phyloP scores from a whole-genome alignment of 139 green algal species.

The Chlorella sp. region DNA sequence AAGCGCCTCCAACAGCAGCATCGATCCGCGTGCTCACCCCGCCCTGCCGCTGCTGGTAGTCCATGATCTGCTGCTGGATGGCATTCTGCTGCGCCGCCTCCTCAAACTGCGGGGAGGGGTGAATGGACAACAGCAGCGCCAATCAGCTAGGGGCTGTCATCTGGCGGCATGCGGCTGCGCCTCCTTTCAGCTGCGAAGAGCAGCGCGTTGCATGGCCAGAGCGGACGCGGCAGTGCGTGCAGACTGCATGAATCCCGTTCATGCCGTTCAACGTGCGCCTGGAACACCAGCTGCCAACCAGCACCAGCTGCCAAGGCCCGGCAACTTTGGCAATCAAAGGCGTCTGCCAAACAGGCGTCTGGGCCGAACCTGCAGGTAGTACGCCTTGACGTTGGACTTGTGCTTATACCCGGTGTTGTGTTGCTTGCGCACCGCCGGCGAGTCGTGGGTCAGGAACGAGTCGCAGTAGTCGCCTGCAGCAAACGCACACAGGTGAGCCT shows the following conservation, averaged over 20 bases:
- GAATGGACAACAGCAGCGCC: too few relatives aligned
- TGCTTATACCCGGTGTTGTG: conserved; percentile 97
- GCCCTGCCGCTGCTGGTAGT: conserved; percentile 36
- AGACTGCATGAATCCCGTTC: neutral
- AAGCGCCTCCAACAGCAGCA: too few relatives aligned
- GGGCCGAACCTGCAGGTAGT: conserved; percentile 90
- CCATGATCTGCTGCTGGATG: conserved; percentile 48
- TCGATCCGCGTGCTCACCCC: neutral
- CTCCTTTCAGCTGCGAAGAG: too few relatives aligned
- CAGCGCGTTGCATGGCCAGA: too few relatives aligned
- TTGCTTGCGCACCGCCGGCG: conserved; percentile 92
- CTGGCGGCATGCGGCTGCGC: too few relatives aligned
- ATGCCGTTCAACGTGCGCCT: neutral
- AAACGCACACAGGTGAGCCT: too few relatives aligned
- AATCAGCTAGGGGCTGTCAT: too few relatives aligned
- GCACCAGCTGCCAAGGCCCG: too few relatives aligned
- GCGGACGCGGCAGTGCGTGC: neutral
- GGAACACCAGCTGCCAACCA: too few relatives aligned
- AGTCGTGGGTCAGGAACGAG: conserved; percentile 78
- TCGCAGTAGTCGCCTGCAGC: conserved; percentile 65
- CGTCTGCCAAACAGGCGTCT: neutral
- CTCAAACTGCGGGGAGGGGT: conserved; percentile 74
- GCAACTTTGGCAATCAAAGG: too few relatives aligned
- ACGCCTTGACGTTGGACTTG: conserved; percentile 95
- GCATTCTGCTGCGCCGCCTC: conserved; percentile 48